Base-by-base conservation (phyloP, 169 alveolate species). In the Eimeria maxima region DNA sequence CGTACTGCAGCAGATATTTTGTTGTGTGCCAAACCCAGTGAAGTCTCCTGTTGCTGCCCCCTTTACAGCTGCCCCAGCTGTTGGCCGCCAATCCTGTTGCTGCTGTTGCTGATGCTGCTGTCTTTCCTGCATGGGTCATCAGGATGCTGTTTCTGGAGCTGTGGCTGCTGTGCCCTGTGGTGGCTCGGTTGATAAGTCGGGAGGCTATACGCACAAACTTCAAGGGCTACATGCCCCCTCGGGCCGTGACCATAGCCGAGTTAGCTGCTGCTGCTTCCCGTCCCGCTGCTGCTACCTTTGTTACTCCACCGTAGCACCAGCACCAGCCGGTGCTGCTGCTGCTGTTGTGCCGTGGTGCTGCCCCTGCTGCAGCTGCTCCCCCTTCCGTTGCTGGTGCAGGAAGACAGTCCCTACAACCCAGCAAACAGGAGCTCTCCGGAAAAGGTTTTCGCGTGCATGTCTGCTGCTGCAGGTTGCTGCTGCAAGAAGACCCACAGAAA, bases 381-480 rank as follows among this genome's bases (percentile, higher is more conserved):
- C 60, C 60, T 53, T 53, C 60, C 16, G 60, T 14, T 53, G 60
- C 60, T 1, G 60, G 20, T 1, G 3, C 60, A 53, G 60, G 60
- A 53, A 3, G 60, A 53, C 16, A 33, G 38, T 53, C 16, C 60
- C 60, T 53, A 14, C 60, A 53, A 7, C 60, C 10, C 60, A 53
- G 60, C 10, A 53, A 53, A 3, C 10, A 53, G 60, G 38, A 33
- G 38, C 38, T 33, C 60, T 53, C 16, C 60, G 60, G 16, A 7
- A 53, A 33, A 33, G 38, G 60, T 11, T 53, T 53, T 53, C 60
- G 60, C 60, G 2, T 11, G 10, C 60, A 53, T 53, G 10, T 14
- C n/a, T 55, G 38, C 67, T 86, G 76, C 33, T 86, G 80, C 93
- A 92, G 95, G 91, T 42, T 38, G 57, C 91, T 92, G 91, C 55